Evolutionary conservation across 768 basidiomycete genomes (phyloP).

Genomic region (Mycena vulgaris): DNA sequence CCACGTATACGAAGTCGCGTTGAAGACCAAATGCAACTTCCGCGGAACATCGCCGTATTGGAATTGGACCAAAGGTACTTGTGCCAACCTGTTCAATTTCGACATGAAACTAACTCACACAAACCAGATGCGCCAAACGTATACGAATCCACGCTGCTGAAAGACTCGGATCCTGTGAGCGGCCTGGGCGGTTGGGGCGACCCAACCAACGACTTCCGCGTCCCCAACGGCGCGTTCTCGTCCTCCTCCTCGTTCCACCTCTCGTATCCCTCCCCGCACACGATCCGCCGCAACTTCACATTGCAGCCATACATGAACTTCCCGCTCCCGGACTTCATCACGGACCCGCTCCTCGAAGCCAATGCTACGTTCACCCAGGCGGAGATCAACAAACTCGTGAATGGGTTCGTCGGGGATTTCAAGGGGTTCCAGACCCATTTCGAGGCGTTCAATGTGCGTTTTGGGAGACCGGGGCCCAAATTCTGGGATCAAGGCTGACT

Average conservation of each 20-base stretch:
- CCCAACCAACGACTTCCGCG: constrained; percentile 36
- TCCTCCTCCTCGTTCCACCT: constrained; percentile 35
- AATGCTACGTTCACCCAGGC: constrained; percentile 47
- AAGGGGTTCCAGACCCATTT: constrained; percentile 50
- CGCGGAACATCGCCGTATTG: constrained; percentile 29
- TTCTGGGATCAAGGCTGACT: no score
- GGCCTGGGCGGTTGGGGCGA: constrained; percentile 44
- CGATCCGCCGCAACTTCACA: constrained; percentile 52
- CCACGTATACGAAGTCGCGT: constrained; percentile 13
- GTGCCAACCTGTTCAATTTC: neutral
- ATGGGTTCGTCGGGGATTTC: constrained; percentile 49
- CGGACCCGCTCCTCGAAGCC: constrained; percentile 42
- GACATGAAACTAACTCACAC: no score
- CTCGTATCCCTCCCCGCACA: constrained; percentile 52
- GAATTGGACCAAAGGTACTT: constrained; percentile 31
- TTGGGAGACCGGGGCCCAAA: no score
- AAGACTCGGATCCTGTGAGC: constrained; percentile 35
- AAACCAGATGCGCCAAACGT: constrained; percentile 34
- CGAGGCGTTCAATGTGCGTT: constrained; percentile 46
- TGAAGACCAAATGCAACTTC: constrained; percentile 28
- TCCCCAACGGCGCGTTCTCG: constrained; percentile 49
- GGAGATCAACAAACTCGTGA: constrained; percentile 44
- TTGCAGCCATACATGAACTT: constrained; percentile 45
- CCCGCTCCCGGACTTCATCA: constrained; percentile 20
- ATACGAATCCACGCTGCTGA: constrained; percentile 35